Base-by-base conservation (phyloP, 352 stramenopile genomes). In the Phytophthora syringae region DNA sequence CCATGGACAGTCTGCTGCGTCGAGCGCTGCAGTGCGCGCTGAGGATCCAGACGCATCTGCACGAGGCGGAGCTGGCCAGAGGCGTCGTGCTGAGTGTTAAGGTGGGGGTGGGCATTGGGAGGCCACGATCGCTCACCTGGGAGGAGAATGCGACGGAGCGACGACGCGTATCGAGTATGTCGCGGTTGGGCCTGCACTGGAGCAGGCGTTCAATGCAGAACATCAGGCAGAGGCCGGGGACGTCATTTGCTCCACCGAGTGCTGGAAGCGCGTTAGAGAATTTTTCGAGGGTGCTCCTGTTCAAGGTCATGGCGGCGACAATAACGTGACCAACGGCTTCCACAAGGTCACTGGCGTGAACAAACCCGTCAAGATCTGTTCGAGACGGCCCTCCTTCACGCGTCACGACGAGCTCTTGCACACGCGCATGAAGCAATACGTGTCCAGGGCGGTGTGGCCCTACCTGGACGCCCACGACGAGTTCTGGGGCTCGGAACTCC, bases 61-160 rank as follows among this genome's bases (percentile, higher is more conserved):
- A 98, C 70, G 64, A 93, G 45, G 89, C 86, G 3, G 84, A 97
- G 62, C 76, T 97, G 12, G 91, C 85, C 4, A 80, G 76, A 11
- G 86, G 85, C 21, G 92, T 98, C 3, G 84, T 93, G 28, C 68
- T 98, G n/a, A 97, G 88, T 66, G 93, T 98, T n/a, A 98, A 98
- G 70, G 96, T 98, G 54, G 94, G 94, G 12, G 91, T 98, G 40
- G 94, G 94, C 13, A 84, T 97, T 24, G 94, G 94, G 77, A 86
- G 51, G 82, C 86, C 52, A 96, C 86, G 18, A 92, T 96, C 52
- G 88, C 86, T 20, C 92, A 98, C 53, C 73, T 98, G 2, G 94
- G 94, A 20, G 94, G 94, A 12, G 82, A 92, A 56, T 92, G 80
- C 30, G 91, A 98, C 34, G 87, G 88, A 10, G 76, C 85, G 16